A percentile compares a stretch with the other conserved stretches of the same genome.
Conservation (phyloP, 225 moss, liverwort and hornwort species). For the Neckera pumila region DNA sequence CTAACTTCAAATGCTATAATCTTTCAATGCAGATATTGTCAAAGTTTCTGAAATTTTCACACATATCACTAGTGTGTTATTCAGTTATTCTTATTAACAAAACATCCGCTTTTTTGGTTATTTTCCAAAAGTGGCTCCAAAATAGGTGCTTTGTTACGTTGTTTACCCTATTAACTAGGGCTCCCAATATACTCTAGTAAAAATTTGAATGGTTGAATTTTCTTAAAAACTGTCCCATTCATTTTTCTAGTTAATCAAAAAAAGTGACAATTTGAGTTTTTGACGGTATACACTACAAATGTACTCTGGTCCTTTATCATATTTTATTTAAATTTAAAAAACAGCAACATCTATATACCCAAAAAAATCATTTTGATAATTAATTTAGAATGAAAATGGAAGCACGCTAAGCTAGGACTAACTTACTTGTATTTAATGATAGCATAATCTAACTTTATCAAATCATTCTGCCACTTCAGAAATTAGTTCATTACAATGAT, state of each 20-base stretch:
- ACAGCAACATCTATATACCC: not conserved
- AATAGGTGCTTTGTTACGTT: too few relatives aligned
- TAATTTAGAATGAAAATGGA: not conserved
- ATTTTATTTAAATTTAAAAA: not conserved
- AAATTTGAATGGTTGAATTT: not conserved
- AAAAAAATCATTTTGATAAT: not conserved
- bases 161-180: too few relatives aligned
- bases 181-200: not conserved
- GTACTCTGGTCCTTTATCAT: rapidly evolving
- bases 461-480: not conserved
- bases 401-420: too few relatives aligned
- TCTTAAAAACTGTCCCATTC: not conserved
- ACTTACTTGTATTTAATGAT: not conserved
- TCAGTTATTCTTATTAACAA: too few relatives aligned
- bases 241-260: not conserved
- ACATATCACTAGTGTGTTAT: too few relatives aligned
- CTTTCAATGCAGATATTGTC: not conserved
- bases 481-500: not conserved
- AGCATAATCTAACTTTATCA: not conserved
- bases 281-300: not conserved
- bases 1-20: not conserved
- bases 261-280: not conserved
- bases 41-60: not conserved
- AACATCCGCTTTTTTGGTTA: too few relatives aligned
- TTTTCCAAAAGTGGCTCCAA: too few relatives aligned